Conservation (phyloP, 2,329 filamentous ascomycete species). For the Pestalotiopsis sp. region DNA sequence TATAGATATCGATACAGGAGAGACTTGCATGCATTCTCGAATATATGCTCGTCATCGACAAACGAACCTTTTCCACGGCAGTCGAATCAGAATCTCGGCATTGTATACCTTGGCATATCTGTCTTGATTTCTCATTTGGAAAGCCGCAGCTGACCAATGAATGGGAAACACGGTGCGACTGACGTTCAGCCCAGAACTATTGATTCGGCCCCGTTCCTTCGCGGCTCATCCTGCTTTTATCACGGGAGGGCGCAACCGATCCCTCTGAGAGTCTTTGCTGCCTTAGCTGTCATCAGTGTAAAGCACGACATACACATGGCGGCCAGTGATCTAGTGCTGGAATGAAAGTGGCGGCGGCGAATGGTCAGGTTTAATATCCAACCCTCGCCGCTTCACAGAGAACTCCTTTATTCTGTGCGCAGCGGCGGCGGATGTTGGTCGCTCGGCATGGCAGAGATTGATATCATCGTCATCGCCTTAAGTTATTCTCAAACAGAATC, state of each 20-base stretch:
- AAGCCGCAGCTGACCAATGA: not conserved
- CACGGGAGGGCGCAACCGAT: not conserved
- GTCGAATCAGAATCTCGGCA: not conserved
- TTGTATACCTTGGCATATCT: not conserved
- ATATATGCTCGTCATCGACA: not conserved
- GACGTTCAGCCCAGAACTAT: not conserved
- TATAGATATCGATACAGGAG: not conserved
- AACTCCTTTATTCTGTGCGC: not conserved
- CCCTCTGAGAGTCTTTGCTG: not conserved
- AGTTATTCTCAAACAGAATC: too few species aligned
- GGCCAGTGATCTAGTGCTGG: not conserved
- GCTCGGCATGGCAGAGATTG: too few species aligned
- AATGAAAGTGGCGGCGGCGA: not conserved
- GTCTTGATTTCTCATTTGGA: conserved; percentile 6
- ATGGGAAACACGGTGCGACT: conserved; percentile 1
- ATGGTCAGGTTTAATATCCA: not conserved
- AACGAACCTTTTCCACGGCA: not conserved
- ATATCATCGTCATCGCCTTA: too few species aligned
- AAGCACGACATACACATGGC: not conserved
- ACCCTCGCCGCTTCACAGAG: not conserved
- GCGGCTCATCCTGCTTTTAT: not conserved
- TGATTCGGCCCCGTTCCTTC: not conserved
- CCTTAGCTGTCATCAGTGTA: not conserved
- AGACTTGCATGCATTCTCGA: not conserved
- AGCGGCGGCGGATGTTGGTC: not conserved